Conservation (phyloP, 768 basidiomycete species). For the Antrodiella citrinella region DNA sequence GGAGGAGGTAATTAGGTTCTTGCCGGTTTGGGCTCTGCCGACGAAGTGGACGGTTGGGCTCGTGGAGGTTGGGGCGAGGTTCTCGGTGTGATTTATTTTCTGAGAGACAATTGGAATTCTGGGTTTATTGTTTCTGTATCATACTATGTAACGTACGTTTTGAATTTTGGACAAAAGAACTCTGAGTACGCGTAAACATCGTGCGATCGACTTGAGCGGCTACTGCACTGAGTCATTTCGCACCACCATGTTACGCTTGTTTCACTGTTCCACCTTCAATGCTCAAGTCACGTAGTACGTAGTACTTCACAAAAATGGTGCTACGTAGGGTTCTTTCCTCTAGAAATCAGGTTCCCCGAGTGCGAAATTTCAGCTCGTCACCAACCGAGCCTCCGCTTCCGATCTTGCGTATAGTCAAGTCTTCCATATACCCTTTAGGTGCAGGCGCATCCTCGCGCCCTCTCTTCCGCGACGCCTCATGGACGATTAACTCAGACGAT, state of each 20-base stretch:
- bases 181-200: neutral
- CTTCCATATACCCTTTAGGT: conserved; percentile 19
- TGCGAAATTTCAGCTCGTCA: too few species aligned
- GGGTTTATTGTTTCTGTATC: neutral
- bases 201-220: neutral
- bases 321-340: too few species aligned
- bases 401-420: conserved; percentile 17
- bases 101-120: neutral
- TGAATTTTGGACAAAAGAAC: too few species aligned
- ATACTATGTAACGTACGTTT: neutral
- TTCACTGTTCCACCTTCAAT: neutral
- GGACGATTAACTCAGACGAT: conserved; percentile 15
- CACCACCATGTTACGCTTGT: neutral
- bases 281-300: neutral
- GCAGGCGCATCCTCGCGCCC: conserved; percentile 8
- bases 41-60: conserved; percentile 49
- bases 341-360: too few species aligned
- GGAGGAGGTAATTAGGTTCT: conserved; percentile 55
- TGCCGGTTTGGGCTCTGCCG: conserved; percentile 62
- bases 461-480: conserved; percentile 15
- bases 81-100: conserved; percentile 19
- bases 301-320: too few species aligned
- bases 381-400: too few species aligned
- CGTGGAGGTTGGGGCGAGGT: conserved; percentile 42
- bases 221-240: neutral